A percentile compares a stretch with the other conserved stretches of the same genome.
phyloP scores from a whole-genome alignment of 2,329 filamentous ascomycete genomes.

The Shiraia bambusicola region DNA sequence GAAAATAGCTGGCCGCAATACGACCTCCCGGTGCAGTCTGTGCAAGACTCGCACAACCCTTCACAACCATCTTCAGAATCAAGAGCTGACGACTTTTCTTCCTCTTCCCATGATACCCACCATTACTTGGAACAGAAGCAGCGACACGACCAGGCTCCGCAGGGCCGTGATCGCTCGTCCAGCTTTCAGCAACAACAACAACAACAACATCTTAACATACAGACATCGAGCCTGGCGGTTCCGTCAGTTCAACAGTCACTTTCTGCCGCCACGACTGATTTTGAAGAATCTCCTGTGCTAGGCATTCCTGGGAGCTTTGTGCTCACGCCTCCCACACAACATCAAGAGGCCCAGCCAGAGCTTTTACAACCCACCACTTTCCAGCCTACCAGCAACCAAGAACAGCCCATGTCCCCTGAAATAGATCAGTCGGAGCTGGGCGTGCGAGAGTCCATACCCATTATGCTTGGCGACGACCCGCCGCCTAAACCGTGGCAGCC shows the following conservation, averaged over 20 bases:
- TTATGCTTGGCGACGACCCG: conserved; percentile 52
- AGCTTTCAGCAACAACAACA: not conserved
- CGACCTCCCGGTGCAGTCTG: conserved; percentile 3
- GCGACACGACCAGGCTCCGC: conserved; percentile 10
- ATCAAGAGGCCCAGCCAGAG: conserved; percentile 21
- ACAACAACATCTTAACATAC: conserved; percentile 27
- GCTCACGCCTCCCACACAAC: conserved; percentile 31
- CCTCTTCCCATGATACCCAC: conserved; percentile 2
- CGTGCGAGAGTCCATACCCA: conserved; percentile 57
- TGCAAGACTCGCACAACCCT: not conserved
- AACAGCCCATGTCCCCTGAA: conserved; percentile 14
- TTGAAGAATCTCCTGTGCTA: conserved; percentile 65
- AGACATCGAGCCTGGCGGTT: conserved; percentile 28
- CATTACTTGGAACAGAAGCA: conserved; percentile 8
- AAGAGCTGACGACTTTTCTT: not conserved
- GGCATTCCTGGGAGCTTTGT: conserved; percentile 66
- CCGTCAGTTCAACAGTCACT: conserved; percentile 33
- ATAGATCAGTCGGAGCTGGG: conserved; percentile 50
- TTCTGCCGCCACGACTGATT: conserved; percentile 46
- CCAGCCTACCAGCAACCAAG: conserved; percentile 16
- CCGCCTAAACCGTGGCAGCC: conserved; percentile 14
- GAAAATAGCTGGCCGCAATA: conserved; percentile 14
- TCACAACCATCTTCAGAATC: not conserved
- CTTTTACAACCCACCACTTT: conserved; percentile 35
- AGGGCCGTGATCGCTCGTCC: conserved; percentile 2